Conservation (phyloP, 2,329 filamentous ascomycete species). For the Piedraia hortae region DNA sequence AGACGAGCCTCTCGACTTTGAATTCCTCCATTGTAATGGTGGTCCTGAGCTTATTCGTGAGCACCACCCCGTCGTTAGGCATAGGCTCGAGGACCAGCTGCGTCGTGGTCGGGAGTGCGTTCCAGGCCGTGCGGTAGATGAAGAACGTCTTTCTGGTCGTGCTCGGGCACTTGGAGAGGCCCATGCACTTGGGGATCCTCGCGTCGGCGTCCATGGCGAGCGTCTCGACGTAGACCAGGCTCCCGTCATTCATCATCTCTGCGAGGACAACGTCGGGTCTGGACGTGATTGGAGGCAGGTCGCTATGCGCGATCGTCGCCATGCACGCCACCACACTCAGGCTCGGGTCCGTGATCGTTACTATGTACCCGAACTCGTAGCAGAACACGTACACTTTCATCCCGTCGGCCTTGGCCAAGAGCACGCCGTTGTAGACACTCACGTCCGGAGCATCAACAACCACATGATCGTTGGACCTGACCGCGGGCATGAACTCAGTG, state of each 20-base stretch:
- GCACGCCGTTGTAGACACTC: background rate
- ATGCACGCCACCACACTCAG: conserved; percentile 1
- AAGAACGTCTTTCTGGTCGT: background rate
- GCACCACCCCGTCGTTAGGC: conserved; percentile 1
- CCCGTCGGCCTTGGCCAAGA: conserved; percentile 1
- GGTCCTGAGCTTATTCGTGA: conserved; percentile 1
- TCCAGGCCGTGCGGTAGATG: conserved; percentile 1
- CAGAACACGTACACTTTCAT: conserved; percentile 1
- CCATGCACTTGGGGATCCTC: conserved; percentile 1
- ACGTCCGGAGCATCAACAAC: conserved; percentile 1
- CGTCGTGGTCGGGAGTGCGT: conserved; percentile 1
- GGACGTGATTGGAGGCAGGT: conserved; percentile 1
- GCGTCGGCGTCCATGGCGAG: background rate
- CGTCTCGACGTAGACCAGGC: conserved; percentile 1
- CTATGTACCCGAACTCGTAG: conserved; percentile 1
- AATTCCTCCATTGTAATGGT: no score
- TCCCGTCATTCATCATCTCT: conserved; percentile 1
- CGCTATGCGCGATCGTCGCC: background rate
- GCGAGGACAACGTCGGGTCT: conserved; percentile 1
- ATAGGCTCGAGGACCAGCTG: conserved; percentile 1
- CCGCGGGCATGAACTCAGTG: conserved; percentile 1
- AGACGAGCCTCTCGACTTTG: no score
- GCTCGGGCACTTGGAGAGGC: background rate
- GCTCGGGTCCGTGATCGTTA: background rate
- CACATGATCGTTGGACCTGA: conserved; percentile 1